Conservation (phyloP, 768 basidiomycete genomes). For the Xerocomellus dryophilus region DNA sequence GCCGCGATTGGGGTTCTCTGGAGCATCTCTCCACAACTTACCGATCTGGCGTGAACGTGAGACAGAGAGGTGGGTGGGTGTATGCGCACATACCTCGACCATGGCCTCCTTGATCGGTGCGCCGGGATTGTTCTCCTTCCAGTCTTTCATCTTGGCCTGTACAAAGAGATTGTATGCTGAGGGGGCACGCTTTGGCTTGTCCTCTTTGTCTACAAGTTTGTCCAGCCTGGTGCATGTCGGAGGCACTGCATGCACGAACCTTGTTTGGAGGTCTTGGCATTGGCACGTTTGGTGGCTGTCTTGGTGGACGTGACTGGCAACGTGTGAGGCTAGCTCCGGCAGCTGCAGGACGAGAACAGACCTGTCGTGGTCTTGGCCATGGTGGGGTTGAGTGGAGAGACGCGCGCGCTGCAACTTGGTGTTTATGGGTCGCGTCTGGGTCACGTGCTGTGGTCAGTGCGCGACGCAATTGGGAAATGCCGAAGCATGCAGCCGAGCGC, state of each 20-base stretch:
- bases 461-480: conserved; percentile 3
- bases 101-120: conserved; percentile 54
- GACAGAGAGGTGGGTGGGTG: background rate
- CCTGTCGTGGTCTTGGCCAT: conserved; percentile 56
- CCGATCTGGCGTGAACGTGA: conserved; percentile 44
- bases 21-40: conserved; percentile 52
- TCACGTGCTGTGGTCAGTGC: conserved; percentile 32
- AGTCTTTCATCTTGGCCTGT: conserved; percentile 53
- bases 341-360: conserved; percentile 19
- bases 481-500: conserved; percentile 11
- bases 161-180: conserved; percentile 59
- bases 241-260: conserved; percentile 25
- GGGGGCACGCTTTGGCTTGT: conserved; percentile 56
- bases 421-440: conserved; percentile 27
- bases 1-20: conserved; percentile 64
- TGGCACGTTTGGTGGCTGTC: conserved; percentile 53
- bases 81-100: conserved; percentile 33
- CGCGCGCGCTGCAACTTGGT: background rate
- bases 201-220: conserved; percentile 33
- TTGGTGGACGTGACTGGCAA: conserved; percentile 52
- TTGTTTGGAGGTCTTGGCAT: conserved; percentile 40
- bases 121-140: conserved; percentile 51
- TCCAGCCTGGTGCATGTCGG: background rate
- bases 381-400: conserved; percentile 14
- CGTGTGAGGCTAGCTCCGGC: conserved; percentile 1